Evolutionary conservation across 2,329 filamentous ascomycete species (phyloP), one percentile per base, ranked within the genome.

Genomic region (Fusarium hostae): DNA sequence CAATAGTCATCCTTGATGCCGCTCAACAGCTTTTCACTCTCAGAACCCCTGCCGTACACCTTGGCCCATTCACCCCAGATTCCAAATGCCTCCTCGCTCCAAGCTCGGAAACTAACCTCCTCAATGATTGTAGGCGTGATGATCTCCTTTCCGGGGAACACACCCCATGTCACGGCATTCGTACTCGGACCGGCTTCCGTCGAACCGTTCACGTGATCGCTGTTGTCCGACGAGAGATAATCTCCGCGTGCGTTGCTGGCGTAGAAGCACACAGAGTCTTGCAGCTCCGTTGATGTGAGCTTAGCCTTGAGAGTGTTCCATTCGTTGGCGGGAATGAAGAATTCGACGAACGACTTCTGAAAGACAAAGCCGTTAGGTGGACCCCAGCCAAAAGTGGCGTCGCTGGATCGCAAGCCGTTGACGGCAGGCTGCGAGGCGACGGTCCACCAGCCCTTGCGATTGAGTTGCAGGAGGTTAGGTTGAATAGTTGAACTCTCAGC

Each of bases 291-390:
- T 15, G 82, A 83, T 57, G 82, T 79, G 47, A 98, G 88, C 64
- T 89, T 88, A 7, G 86, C 85, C 70, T 88, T 87, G 35, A 99
- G 86, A 3, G 80, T 79, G 20, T 83, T 81, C 91, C 94, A 98
- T 79, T 95, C 93, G 1, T 87, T 81, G 0, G 86, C 83, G 0
- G 95, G 91, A 63, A 97, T 84, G 86, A 99, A 99, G 83, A 98
- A 94, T 81, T 99, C 96, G 56, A 99, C 94, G 81, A 99, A 99
- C 0, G 95, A 92, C 82, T 98, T 99, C 79, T 99, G 96, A 85
- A 98, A 99, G 51, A 98, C 94, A 80, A 97, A 98, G 22, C 96
- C 96, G 76, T 95, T 91, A 54, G 88, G 89, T 1, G 96, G 96
- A 3, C 96, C 96, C 96, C 96, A 99, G 70, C 96, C 96, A 76